Base-by-base conservation (phyloP, 1,284 basidiomycete genomes). In the Moesziomyces antarcticus region DNA sequence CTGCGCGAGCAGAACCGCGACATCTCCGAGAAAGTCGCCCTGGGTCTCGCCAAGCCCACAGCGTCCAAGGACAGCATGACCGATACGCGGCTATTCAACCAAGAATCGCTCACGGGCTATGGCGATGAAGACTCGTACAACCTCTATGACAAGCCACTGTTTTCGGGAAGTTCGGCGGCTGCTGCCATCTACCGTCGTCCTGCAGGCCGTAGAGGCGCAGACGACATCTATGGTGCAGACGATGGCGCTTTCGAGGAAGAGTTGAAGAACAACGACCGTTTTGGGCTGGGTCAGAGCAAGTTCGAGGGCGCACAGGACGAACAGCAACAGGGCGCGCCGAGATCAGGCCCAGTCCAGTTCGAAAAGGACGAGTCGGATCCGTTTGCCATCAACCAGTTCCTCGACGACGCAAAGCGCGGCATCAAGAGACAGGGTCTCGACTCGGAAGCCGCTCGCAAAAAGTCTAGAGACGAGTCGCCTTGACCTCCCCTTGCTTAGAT, bases 21-120 rank as follows among this genome's bases (percentile, higher is more conserved):
- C 83, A 97, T 99, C 50, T 98, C 96, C 0, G 97, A 99, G 86
- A 99, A 99, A 87, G 92, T 99, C 57, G 97, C 97, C 2, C 89
- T 99, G 21, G 97, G 97, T 37, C 88, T 99, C 44, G 97, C 97
- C 46, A 99, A 99, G 85, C 97, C 97, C 9, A 93, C 95, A 0
- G 83, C 93, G 60, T 93, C 93, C 41, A 98, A 98, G 85, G 75
- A 79, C 5, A 92, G 92, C 5, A 94, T 99, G 91, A 87, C 98
- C 82, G 97, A 99, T 85, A 94, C 93, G 35, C 91, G 97, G 50
- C 86, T 99, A 57, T 99, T 99, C 89, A 98, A 99, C 86, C 92
- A 94, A 83, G 97, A 99, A 84, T 90, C 91, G 9, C 87, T 97
- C 35, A 88, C 90, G 0, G 69, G 64, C 13, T 97, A 97, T 84